Evolutionary conservation across 106 monocot species (phyloP).

Genomic region (Dendrobium nobile): DNA sequence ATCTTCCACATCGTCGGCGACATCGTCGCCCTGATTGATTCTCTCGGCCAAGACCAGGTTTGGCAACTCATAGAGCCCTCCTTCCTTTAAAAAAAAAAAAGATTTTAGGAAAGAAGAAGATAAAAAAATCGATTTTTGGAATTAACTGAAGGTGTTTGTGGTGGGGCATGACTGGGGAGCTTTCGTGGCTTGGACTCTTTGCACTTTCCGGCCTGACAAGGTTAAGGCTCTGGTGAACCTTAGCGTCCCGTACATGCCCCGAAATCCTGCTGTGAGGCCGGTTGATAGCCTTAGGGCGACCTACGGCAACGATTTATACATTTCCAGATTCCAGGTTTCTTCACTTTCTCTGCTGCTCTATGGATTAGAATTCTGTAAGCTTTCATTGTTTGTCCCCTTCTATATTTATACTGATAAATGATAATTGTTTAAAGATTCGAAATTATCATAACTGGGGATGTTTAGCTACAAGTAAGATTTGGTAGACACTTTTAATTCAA

Average conservation of each 20-base stretch:
- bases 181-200: slow-evolving; percentile 44
- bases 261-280: slow-evolving; percentile 20
- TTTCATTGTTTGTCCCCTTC: background rate
- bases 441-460: too few species aligned
- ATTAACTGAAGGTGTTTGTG: slow-evolving; percentile 42
- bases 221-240: slow-evolving; percentile 50
- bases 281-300: slow-evolving; percentile 8
- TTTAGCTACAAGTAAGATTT: too few species aligned
- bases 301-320: slow-evolving; percentile 40
- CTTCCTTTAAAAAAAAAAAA: background rate
- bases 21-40: slow-evolving; percentile 30
- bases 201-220: slow-evolving; percentile 47
- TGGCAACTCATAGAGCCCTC: background rate
- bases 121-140: background rate
- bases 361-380: too few species aligned
- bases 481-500: too few species aligned
- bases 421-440: background rate
- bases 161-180: slow-evolving; percentile 83
- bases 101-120: too few species aligned
- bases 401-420: background rate
- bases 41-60: slow-evolving; percentile 41
- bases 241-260: slow-evolving; percentile 23
- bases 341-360: background rate
- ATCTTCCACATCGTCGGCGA: slow-evolving; percentile 37
- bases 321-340: slow-evolving; percentile 41